These are phyloP conservation scores for Elymus sibiricus DNA, from an alignment of 176 grass and related monocot genomes.

Conservation along the genomic window DNA sequence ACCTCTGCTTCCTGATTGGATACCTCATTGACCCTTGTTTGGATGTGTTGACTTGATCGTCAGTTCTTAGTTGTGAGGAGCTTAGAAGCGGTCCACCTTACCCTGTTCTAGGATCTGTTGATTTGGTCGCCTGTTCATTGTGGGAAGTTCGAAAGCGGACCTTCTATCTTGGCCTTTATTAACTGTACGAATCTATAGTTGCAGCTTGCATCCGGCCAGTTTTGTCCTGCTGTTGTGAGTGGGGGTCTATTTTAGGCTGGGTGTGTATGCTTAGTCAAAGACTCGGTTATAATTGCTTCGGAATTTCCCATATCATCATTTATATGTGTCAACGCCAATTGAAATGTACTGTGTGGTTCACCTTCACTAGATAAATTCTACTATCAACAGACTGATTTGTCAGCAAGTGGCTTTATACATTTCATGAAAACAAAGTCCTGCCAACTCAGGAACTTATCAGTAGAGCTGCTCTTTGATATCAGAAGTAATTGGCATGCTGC, in stretches of 20 bases:
- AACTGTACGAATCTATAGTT: not conserved
- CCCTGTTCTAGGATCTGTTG: not conserved
- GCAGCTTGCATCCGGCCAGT: not conserved
- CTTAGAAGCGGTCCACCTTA: not conserved
- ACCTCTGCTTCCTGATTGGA: not conserved
- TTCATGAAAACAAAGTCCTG: not conserved
- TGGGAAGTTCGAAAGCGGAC: not conserved
- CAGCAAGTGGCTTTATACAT: not conserved
- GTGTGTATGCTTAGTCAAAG: not conserved
- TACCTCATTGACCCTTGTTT: not conserved
- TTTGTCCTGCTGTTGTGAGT: not conserved
- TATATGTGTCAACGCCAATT: not conserved
- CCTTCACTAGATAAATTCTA: not conserved
- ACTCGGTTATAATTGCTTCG: not conserved
- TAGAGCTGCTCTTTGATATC: not conserved
- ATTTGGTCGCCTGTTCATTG: not conserved
- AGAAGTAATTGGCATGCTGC: not conserved
- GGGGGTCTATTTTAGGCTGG: not conserved
- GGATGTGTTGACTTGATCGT: not conserved
- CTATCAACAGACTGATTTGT: not conserved
- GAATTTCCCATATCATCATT: not conserved
- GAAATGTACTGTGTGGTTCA: not conserved
- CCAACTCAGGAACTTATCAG: not conserved
- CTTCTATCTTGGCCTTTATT: not conserved
- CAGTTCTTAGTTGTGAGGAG: not conserved